Evolutionary conservation across 2,329 filamentous ascomycete genomes (phyloP).

Genomic region (Pseudopyricularia javanii): DNA sequence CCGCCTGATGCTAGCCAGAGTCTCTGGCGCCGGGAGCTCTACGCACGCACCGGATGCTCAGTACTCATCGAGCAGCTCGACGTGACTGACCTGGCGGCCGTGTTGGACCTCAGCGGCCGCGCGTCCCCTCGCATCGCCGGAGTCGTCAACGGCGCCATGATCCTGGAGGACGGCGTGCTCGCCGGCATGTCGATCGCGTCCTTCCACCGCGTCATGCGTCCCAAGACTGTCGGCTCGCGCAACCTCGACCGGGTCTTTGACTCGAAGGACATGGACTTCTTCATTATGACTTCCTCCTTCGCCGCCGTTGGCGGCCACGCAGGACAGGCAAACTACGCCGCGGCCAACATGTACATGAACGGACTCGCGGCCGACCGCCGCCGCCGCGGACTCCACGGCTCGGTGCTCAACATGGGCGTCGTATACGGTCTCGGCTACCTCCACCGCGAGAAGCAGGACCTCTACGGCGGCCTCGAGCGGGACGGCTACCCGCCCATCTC

Average conservation of each 20-base stretch:
- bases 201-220: conserved; percentile 22
- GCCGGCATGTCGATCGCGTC: conserved; percentile 24
- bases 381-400: conserved; percentile 19
- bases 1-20: conserved; percentile 12
- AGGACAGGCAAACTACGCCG: conserved; percentile 30
- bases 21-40: conserved; percentile 20
- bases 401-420: conserved; percentile 31
- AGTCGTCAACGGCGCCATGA: conserved; percentile 31
- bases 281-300: conserved; percentile 33
- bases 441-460: conserved; percentile 23
- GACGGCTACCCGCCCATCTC: conserved; percentile 34
- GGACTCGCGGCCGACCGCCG: conserved; percentile 22
- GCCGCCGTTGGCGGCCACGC: conserved; percentile 29
- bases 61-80: conserved; percentile 14
- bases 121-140: conserved; percentile 22
- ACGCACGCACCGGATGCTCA: conserved; percentile 8
- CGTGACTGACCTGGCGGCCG: conserved; percentile 14
- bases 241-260: conserved; percentile 25
- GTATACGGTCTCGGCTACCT: conserved; percentile 31
- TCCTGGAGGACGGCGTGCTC: conserved; percentile 29
- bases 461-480: conserved; percentile 26
- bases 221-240: conserved; percentile 25
- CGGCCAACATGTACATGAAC: conserved; percentile 35
- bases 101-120: conserved; percentile 13
- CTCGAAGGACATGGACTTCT: conserved; percentile 23